Evolutionary conservation across 2,329 filamentous ascomycete genomes (phyloP), one percentile per base, ranked within the genome.

Genomic region (Fusarium coffeatum): DNA sequence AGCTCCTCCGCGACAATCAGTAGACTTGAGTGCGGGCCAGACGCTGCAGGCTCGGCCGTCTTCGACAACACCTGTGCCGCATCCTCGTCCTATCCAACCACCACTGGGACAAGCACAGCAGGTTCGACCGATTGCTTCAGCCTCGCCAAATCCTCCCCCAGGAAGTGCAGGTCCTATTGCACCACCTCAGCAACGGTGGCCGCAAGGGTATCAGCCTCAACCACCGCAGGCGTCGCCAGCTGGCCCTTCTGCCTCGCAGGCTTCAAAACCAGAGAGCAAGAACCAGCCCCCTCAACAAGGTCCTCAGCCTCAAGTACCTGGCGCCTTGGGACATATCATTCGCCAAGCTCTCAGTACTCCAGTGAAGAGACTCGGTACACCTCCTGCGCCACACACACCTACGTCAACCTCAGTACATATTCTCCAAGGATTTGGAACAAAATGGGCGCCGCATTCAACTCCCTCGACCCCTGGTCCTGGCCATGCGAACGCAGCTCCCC

Each of bases 371-470:
- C 60, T 71, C 28, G 78, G 77, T 40, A 76, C 75, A 20, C 74
- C 78, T 9, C 73, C 77, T 18, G 68, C 77, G 32, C 80, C 81
- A 18, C 78, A 78, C 18, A 83, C 81, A 1, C 81, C 81, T 9
- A 67, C 76, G 13, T 73, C 76, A 15, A 76, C 72, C n/a, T 75
- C 76, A 7, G 55, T 63, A 15, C 72, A 77, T 16, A 60, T 81
- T 25, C 75, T 73, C 2, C 74, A 77, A 46, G 80, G 80, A 0
- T 80, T 82, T 61, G 87, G 86, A 46, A 91, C 89, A 0, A 86
- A 85, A 72, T 91, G 89, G 88, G 86, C 83, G 4, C 80, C 85
- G 18, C 83, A 81, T 8, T 84, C 86, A 9, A 88, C 87, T 2
- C 86, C 87, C 6, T 87, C 87, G 7, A 91, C 89, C 3, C 89